Base-by-base conservation (phyloP, 306 rosid species). In the Canavalia gladiata region DNA sequence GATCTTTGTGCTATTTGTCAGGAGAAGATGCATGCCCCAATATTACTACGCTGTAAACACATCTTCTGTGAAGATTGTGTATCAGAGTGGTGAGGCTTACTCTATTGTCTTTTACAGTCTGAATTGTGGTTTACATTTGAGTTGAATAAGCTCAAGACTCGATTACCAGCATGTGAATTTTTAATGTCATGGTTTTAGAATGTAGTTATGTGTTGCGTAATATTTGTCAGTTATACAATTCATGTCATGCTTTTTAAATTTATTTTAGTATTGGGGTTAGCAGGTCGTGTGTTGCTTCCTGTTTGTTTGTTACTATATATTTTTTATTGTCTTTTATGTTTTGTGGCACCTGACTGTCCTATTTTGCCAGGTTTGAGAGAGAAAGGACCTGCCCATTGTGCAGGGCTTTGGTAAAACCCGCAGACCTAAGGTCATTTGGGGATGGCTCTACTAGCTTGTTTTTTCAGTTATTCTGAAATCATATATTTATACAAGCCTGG, bases 1-100 rank as follows among this genome's bases (percentile, higher is more conserved):
- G 99, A 96, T 89, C 88, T 96, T 47, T 95, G 99, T 83, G 97
- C 99, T 43, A 95, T 95, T 88, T 96, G 99, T 87, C 99, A 96
- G 88, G 99, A 96, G 89, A 93, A 96, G 92, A 96, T 96, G 98
- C 98, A 91, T 79, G 88, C 94, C 60, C 99, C 99, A 52, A 86
- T 96, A 81, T 85, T 90, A 56, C 98, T 96, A 68, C 91, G 94
- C 35, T 96, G 99, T 85, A 95, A 95, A 83, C 99, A 95, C 92
- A 89, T 95, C 72, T 95, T 95, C 84, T 95, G 99, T 35, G 97
- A 96, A 89, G 99, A 96, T 77, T 96, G 99, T 66, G 99, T 93
- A 71, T 96, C 98, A 66, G 99, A 96, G 77, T 96, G 99, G 99
- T 93, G 62, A 86, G 94, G 34, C 55, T 68, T 60, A 46, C 47